Evolutionary conservation across 2,329 filamentous ascomycete species (phyloP).

Genomic region (Blumeriella jaapii): DNA sequence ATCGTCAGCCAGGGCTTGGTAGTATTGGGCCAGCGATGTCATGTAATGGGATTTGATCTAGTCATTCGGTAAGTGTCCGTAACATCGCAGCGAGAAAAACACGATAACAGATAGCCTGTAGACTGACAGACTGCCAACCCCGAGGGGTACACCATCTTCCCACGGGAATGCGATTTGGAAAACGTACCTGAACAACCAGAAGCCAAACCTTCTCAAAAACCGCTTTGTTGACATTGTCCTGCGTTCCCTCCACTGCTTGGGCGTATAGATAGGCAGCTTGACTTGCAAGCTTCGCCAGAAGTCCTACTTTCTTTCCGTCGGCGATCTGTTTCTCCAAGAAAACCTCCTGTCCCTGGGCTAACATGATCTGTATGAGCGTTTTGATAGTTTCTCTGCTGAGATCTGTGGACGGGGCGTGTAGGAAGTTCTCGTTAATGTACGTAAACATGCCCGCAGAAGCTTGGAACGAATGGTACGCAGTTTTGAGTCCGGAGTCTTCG

Average conservation of each 20-base stretch:
- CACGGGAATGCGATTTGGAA: too few species aligned
- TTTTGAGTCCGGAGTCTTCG: slow-evolving; percentile 88
- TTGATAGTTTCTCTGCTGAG: slow-evolving; percentile 93
- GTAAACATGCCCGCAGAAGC: slow-evolving; percentile 99
- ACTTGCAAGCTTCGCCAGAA: slow-evolving; percentile 85
- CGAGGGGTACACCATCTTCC: too few species aligned
- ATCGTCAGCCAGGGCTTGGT: slow-evolving; percentile 82
- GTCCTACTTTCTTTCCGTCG: slow-evolving; percentile 83
- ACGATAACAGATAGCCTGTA: too few species aligned
- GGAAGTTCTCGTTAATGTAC: slow-evolving; percentile 99
- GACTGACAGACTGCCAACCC: too few species aligned
- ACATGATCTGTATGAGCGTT: slow-evolving; percentile 80
- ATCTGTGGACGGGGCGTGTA: slow-evolving; percentile 94
- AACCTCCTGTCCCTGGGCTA: slow-evolving; percentile 93
- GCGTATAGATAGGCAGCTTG: slow-evolving; percentile 82
- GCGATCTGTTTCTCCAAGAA: slow-evolving; percentile 93
- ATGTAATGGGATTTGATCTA: slow-evolving; percentile 74
- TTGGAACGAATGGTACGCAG: slow-evolving; percentile 95
- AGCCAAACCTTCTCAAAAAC: slow-evolving; percentile 95
- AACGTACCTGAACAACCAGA: slow-evolving; percentile 60
- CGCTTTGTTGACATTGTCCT: slow-evolving; percentile 82
- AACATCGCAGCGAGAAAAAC: too few species aligned
- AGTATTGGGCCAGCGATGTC: slow-evolving; percentile 81
- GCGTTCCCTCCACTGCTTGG: slow-evolving; percentile 79
- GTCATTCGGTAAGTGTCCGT: too few species aligned